A percentile compares a stretch with the other conserved stretches of the same genome.
phyloP scores from a whole-genome alignment of 768 basidiomycete genomes.

The Podaxis sp. region DNA sequence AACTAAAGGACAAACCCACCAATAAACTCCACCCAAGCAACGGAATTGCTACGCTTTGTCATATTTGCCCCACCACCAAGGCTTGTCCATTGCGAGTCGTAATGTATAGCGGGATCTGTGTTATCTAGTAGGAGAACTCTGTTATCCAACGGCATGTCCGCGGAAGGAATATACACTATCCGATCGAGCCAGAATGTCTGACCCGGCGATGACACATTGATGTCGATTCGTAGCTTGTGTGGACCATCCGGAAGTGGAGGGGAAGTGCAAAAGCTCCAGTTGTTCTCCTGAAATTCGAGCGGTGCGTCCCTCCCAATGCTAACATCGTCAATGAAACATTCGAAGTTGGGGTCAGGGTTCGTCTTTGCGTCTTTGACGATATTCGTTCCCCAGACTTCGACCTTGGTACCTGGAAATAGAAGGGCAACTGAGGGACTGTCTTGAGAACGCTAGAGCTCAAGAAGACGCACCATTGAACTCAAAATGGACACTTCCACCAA shows the following conservation, averaged over 20 bases:
- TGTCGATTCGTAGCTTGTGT: conserved; percentile 22
- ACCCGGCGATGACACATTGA: conserved; percentile 1
- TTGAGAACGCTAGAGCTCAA: background rate
- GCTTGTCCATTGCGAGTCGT: conserved; percentile 18
- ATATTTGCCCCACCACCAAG: conserved; percentile 17
- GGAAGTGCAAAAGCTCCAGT: conserved; percentile 20
- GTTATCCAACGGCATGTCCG: conserved; percentile 14
- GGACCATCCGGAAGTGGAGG: conserved; percentile 17
- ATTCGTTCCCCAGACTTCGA: conserved; percentile 17
- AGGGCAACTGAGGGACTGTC: background rate
- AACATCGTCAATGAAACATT: conserved; percentile 21
- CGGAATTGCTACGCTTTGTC: conserved; percentile 14
- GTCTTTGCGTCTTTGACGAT: conserved; percentile 15
- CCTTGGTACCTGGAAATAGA: conserved; percentile 12
- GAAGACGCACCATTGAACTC: conserved; percentile 23
- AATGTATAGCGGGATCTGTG: conserved; percentile 18
- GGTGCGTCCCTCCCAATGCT: conserved; percentile 16
- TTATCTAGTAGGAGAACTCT: conserved; percentile 17
- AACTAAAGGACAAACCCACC: conserved; percentile 14
- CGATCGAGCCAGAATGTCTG: conserved; percentile 27
- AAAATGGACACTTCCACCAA: conserved; percentile 23
- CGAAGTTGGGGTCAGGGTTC: conserved; percentile 19
- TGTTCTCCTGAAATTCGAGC: conserved; percentile 20
- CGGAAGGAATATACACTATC: conserved; percentile 22
- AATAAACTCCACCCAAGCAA: conserved; percentile 19